phyloP scores from a whole-genome alignment of 164 flowering plant species.

The Nelumbo lutea region DNA sequence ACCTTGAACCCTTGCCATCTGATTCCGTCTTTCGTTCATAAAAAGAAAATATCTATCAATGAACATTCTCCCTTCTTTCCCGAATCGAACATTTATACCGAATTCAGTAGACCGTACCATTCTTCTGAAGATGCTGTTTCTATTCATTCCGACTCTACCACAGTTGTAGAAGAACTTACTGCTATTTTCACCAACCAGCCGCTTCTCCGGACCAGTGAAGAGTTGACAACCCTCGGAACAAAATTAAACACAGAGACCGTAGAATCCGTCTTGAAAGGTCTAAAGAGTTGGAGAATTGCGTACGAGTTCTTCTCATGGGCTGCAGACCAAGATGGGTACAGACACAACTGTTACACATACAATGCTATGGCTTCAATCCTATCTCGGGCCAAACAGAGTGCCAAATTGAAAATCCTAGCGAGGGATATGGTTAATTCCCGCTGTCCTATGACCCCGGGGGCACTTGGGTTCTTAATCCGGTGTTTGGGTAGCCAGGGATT shows the following conservation, averaged over 20 bases:
- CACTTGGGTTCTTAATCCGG: constrained; percentile 67
- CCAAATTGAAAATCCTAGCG: constrained; percentile 37
- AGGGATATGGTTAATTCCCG: constrained; percentile 31
- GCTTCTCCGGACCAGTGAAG: constrained; percentile 21
- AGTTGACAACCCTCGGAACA: constrained; percentile 31
- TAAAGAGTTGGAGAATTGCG: constrained; percentile 55
- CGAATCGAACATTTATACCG: constrained; percentile 5
- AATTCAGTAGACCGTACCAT: not conserved
- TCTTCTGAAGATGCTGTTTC: not conserved
- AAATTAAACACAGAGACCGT: constrained; percentile 47
- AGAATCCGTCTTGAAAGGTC: constrained; percentile 41
- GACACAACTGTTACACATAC: constrained; percentile 59
- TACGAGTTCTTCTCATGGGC: constrained; percentile 70
- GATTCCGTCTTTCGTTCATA: not conserved
- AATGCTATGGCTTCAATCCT: constrained; percentile 77
- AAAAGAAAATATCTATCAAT: not conserved
- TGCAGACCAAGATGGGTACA: constrained; percentile 42
- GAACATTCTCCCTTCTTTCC: not conserved
- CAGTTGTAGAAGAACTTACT: constrained; percentile 22
- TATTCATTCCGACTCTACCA: not conserved
- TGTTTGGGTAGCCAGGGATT: constrained; percentile 69
- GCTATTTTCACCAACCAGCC: constrained; percentile 40
- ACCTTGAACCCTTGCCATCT: constrained; percentile 4
- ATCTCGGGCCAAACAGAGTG: constrained; percentile 54
- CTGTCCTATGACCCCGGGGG: constrained; percentile 60